phyloP scores from a whole-genome alignment of 345 rosid species.

The Sonneratia caseolaris region DNA sequence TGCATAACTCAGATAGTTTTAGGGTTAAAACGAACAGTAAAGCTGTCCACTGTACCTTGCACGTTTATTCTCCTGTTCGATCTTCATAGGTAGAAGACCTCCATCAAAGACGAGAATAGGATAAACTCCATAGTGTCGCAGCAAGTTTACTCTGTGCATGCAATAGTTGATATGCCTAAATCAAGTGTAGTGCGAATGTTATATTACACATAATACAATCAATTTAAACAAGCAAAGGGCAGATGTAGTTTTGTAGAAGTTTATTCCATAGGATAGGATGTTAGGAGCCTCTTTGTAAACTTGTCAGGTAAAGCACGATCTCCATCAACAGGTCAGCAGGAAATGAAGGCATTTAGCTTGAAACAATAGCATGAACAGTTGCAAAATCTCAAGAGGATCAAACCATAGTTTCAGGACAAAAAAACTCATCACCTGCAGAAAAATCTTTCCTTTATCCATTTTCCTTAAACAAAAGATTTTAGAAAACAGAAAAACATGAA shows the following conservation, averaged over 20 bases:
- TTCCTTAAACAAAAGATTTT: background rate
- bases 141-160: slow-evolving; percentile 85
- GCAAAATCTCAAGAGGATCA: background rate
- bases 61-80: slow-evolving; percentile 94
- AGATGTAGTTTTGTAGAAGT: background rate
- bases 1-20: background rate
- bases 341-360: background rate
- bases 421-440: background rate
- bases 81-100: slow-evolving; percentile 86
- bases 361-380: background rate
- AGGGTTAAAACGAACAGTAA: background rate
- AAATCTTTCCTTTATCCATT: background rate
- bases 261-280: background rate
- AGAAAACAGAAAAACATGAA: background rate
- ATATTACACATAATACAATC: background rate
- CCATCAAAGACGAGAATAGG: slow-evolving; percentile 92
- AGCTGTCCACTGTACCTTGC: slow-evolving; percentile 46
- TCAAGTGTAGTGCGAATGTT: background rate
- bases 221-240: background rate
- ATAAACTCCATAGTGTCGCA: slow-evolving; percentile 73
- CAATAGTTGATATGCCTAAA: slow-evolving; percentile 87
- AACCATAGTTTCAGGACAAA: background rate
- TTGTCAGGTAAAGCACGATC: background rate
- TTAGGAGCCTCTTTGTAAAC: background rate
- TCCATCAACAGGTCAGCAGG: background rate